phyloP scores from a whole-genome alignment of 345 rosid genomes.

The Hirschfeldia incana region DNA sequence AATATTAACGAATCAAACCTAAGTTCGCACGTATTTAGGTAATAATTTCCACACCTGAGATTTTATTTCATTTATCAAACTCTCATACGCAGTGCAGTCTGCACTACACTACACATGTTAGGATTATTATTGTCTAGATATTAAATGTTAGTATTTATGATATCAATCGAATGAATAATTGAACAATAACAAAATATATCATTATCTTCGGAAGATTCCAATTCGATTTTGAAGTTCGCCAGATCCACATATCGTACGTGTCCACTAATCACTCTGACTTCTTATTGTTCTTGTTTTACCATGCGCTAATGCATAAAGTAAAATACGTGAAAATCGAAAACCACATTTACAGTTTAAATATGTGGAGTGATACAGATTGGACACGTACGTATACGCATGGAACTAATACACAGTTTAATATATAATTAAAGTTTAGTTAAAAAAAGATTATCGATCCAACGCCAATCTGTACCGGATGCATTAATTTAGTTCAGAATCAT shows the following conservation, averaged over 20 bases:
- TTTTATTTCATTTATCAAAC: not conserved
- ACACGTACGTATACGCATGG: not conserved
- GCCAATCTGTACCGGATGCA: too few relatives aligned
- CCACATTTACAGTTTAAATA: not conserved
- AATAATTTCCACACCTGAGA: too few relatives aligned
- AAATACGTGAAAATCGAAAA: not conserved
- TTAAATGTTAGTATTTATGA: not conserved
- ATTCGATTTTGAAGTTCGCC: not conserved
- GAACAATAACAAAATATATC: not conserved
- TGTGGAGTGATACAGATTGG: not conserved
- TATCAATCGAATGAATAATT: not conserved
- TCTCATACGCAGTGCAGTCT: not conserved
- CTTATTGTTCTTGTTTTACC: not conserved
- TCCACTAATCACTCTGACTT: not conserved
- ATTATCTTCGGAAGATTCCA: not conserved
- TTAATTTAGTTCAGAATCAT: too few relatives aligned
- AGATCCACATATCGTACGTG: not conserved
- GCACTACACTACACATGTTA: not conserved
- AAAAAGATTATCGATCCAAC: too few relatives aligned
- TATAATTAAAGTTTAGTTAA: too few relatives aligned
- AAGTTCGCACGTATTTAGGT: not conserved
- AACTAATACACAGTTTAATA: not conserved
- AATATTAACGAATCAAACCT: too few relatives aligned
- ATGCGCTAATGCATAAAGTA: not conserved
- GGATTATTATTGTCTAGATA: not conserved